phyloP scores from a whole-genome alignment of 148 eudicot species.

The Nepenthes mirabilis region DNA sequence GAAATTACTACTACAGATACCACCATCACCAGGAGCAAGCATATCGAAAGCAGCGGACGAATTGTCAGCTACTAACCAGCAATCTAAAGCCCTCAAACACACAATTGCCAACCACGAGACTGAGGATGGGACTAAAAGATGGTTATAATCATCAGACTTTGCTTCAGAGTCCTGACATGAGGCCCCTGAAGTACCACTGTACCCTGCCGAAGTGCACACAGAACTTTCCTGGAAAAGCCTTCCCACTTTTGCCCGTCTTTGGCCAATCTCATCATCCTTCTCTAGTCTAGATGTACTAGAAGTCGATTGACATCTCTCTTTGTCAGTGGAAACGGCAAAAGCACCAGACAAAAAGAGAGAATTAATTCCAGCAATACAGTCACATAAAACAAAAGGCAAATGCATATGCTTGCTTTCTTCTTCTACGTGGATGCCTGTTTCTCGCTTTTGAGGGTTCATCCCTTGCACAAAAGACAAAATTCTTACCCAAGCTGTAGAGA shows the following conservation, averaged over 20 bases:
- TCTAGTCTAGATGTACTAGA: conserved; percentile 19
- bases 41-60: conserved; percentile 17
- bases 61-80: conserved; percentile 52
- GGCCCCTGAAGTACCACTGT: conserved; percentile 20
- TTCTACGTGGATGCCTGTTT: conserved; percentile 78
- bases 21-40: conserved; percentile 23
- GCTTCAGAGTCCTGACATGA: conserved; percentile 16
- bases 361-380: conserved; percentile 60
- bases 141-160: conserved; percentile 14
- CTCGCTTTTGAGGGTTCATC: conserved; percentile 81
- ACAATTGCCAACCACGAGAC: conserved; percentile 46
- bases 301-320: conserved; percentile 25
- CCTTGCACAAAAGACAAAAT: conserved; percentile 83
- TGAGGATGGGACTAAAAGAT: conserved; percentile 25
- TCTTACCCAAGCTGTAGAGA: conserved; percentile 60
- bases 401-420: conserved; percentile 73
- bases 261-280: conserved; percentile 43
- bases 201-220: conserved; percentile 34
- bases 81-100: conserved; percentile 65
- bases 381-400: conserved; percentile 67
- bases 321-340: conserved; percentile 31
- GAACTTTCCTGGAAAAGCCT: conserved; percentile 77
- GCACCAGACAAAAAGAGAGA: conserved; percentile 68
- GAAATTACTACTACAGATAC: conserved; percentile 27
- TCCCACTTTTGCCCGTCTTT: conserved; percentile 82